phyloP scores from a whole-genome alignment of 208 protist species.

The Trypanosoma avium region DNA sequence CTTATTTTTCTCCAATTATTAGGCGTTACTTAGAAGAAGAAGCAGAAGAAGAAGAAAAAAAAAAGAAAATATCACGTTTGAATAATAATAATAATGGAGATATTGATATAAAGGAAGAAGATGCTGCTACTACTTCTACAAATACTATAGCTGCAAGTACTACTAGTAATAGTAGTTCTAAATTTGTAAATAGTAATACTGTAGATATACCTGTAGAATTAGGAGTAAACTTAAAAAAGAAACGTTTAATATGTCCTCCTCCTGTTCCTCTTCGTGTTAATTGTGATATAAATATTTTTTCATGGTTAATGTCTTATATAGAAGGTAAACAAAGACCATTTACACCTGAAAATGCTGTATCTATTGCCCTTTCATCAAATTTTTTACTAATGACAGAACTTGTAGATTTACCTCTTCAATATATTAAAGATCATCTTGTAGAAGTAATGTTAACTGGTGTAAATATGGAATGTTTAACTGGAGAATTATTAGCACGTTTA shows the following conservation, averaged over 20 bases:
- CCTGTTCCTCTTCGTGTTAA: slow-evolving; percentile 58
- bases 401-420: slow-evolving; percentile 49
- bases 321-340: slow-evolving; percentile 39
- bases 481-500: slow-evolving; percentile 50
- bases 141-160: neutral
- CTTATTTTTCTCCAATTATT: slow-evolving; percentile 65
- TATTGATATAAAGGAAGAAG: neutral
- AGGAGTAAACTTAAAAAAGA: neutral
- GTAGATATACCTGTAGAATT: neutral
- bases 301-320: slow-evolving; percentile 71
- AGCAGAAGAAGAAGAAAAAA: slow-evolving; percentile 22
- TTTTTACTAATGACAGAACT: slow-evolving; percentile 72
- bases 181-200: neutral
- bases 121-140: neutral
- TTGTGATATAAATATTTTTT: slow-evolving; percentile 67
- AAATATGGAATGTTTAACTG: slow-evolving; percentile 58
- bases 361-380: slow-evolving; percentile 60
- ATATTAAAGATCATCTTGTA: slow-evolving; percentile 52
- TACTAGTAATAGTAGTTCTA: neutral
- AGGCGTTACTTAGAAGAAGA: slow-evolving; percentile 38
- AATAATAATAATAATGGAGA: neutral
- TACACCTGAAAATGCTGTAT: slow-evolving; percentile 57
- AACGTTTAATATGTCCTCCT: neutral
- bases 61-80: neutral
- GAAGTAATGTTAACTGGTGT: slow-evolving; percentile 58